Base-by-base conservation (phyloP, 345 rosid genomes). In the Moringa oleifera region DNA sequence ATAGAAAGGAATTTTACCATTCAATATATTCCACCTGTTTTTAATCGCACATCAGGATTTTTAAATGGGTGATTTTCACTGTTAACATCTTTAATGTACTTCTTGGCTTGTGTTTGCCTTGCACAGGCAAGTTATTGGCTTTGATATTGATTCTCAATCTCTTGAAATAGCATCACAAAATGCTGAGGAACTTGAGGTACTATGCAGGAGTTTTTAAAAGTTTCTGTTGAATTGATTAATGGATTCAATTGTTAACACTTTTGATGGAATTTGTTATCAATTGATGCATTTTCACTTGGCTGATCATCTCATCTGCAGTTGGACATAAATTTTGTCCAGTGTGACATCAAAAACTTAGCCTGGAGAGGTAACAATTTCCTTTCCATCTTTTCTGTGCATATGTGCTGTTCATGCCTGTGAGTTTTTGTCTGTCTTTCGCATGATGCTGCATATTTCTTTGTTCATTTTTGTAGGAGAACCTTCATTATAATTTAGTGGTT, bases 101-200 rank as follows among this genome's bases (percentile, higher is more conserved):
- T 58, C 21, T 41, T 62, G 18, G 36, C 6, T 67, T 31, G 18
- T 47, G 28, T 18, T 49, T 61, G 24, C 21, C 66, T 52, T 49
- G 65, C 69, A 65, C 73, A 94, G 97, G 57, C 87, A 71, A 71
- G 96, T 94, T 23, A 62, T 88, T 47, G 97, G 90, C 65, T 72
- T 86, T 54, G 97, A 93, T 74, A 71, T 93, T 25, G 98, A 93
- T 75, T 46, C 87, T 4, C 58, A 88, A 15, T 88, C 90, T 68
- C 92, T 94, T 37, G 90, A 86, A 74, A 71, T 74, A 58, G 99
- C 99, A 28, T 53, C 85, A 50, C 61, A 46, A 36, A 94, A 94
- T 65, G 96, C 92, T 0, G 92, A 78, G 77, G 92, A 86, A 50
- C 92, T 90, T 55, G 90, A 90, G 99, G 96, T 93, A 63, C 37